Conservation (phyloP, 1,139 yeast genomes). For the Yamadazyma trypodendri region DNA sequence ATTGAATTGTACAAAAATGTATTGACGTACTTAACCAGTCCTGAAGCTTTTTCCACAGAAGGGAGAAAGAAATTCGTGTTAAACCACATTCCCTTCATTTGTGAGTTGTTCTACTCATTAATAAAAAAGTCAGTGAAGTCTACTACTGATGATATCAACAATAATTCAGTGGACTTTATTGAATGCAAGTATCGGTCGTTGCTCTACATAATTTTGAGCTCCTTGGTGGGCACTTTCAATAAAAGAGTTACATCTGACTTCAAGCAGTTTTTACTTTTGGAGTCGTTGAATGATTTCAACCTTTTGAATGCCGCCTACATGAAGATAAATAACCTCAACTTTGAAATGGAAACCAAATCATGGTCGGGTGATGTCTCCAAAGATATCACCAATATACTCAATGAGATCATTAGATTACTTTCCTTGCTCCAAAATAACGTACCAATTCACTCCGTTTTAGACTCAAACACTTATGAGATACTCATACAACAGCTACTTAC, state of each 20-base stretch:
- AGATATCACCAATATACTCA: constrained; percentile 11
- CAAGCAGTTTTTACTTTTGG: constrained; percentile 13
- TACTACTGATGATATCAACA: constrained; percentile 13
- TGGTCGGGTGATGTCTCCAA: constrained; percentile 8
- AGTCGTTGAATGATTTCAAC: constrained; percentile 12
- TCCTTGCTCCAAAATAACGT: constrained; percentile 26
- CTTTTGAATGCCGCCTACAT: constrained; percentile 10
- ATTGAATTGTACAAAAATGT: constrained; percentile 54
- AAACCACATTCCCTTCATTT: constrained; percentile 24
- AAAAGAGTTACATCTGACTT: constrained; percentile 24
- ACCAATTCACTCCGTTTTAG: constrained; percentile 7
- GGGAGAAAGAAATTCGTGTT: constrained; percentile 31
- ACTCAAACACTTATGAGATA: constrained; percentile 9
- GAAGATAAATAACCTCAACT: constrained; percentile 6
- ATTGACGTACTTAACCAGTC: constrained; percentile 51
- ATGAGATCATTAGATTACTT: constrained; percentile 11
- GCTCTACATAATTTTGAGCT: constrained; percentile 29
- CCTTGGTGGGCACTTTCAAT: constrained; percentile 32
- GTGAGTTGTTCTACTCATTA: constrained; percentile 19
- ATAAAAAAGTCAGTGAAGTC: constrained; percentile 20
- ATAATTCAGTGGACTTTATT: constrained; percentile 19
- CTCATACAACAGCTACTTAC: constrained; percentile 24
- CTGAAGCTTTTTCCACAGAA: constrained; percentile 43
- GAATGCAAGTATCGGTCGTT: constrained; percentile 25
- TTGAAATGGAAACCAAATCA: constrained; percentile 7